A percentile compares a stretch with the other conserved stretches of the same genome.
These are phyloP conservation scores for Malbranchea zuffiana DNA, from an alignment of 2,329 filamentous ascomycete species.

Conservation along the genomic window DNA sequence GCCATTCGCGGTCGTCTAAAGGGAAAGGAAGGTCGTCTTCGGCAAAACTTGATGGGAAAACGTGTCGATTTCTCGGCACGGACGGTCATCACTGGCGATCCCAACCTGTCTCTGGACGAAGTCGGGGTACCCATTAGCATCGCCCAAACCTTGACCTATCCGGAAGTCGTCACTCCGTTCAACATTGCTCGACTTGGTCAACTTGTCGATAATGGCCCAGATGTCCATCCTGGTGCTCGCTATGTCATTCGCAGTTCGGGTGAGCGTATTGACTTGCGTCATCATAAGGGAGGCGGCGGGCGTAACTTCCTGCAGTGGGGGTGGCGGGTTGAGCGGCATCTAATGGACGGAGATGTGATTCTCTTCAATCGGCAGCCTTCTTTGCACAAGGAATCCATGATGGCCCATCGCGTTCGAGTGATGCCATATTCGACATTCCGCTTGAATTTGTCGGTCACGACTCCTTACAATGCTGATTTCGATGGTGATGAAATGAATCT, in stretches of 20 bases:
- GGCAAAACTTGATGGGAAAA: constrained; percentile 99
- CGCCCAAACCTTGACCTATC: constrained; percentile 85
- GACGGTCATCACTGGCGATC: constrained; percentile 98
- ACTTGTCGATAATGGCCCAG: constrained; percentile 85
- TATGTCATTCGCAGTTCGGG: constrained; percentile 93
- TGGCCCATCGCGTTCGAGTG: constrained; percentile 93
- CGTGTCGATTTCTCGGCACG: constrained; percentile 98
- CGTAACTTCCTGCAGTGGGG: constrained; percentile 85
- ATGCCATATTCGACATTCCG: constrained; percentile 99
- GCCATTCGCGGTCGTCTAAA: constrained; percentile 94
- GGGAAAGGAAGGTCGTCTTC: constrained; percentile 95
- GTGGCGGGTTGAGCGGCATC: constrained; percentile 96
- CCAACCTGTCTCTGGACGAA: constrained; percentile 90
- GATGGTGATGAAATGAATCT: constrained; percentile 99
- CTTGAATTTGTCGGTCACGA: constrained; percentile 92
- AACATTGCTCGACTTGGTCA: constrained; percentile 88
- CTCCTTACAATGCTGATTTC: constrained; percentile 99
- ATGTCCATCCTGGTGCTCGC: constrained; percentile 88
- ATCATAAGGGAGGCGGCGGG: constrained; percentile 70
- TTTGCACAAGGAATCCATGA: constrained; percentile 99
- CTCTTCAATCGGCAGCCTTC: constrained; percentile 99
- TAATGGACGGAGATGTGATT: constrained; percentile 93
- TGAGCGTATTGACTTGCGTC: constrained; percentile 85
- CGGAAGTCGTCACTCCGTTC: constrained; percentile 93
- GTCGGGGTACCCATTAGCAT: constrained; percentile 94